Percentiles rank a stretch among this genome's conserved stretches.
phyloP scores from a whole-genome alignment of 1,284 basidiomycete species.

The Amylostereum areolatum region DNA sequence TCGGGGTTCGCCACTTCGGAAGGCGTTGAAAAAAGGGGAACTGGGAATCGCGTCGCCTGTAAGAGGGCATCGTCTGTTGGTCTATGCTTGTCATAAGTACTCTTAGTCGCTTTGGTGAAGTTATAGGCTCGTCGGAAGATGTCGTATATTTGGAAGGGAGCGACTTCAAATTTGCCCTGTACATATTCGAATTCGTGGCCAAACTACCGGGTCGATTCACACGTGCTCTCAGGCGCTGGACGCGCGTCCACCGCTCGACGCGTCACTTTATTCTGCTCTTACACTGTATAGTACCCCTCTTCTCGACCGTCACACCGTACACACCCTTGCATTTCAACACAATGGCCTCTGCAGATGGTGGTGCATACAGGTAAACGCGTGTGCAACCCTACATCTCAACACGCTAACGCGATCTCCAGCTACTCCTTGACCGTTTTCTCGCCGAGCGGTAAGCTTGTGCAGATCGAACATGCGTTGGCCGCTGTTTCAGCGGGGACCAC shows the following conservation, averaged over 20 bases:
- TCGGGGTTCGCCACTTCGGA: too few relatives aligned
- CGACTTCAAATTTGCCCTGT: neutral
- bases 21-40: too few relatives aligned
- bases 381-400: neutral
- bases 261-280: neutral
- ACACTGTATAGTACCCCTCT: conserved; percentile 22
- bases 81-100: too few relatives aligned
- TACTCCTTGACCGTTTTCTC: conserved; percentile 99
- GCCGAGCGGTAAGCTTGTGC: conserved; percentile 95
- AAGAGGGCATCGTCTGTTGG: too few relatives aligned
- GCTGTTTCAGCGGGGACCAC: conserved; percentile 97
- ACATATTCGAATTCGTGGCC: too few relatives aligned
- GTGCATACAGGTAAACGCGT: conserved; percentile 66
- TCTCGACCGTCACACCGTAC: conserved; percentile 1
- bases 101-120: too few relatives aligned
- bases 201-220: too few relatives aligned
- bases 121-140: neutral
- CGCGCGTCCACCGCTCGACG: neutral
- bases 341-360: conserved; percentile 71
- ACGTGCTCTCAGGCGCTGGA: neutral
- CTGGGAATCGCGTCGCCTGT: too few relatives aligned
- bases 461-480: conserved; percentile 99
- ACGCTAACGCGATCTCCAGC: conserved; percentile 35
- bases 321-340: conserved; percentile 7
- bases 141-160: neutral